Conservation (phyloP, 2,329 filamentous ascomycete species). For the Pseudophaeomoniella oleicola region DNA sequence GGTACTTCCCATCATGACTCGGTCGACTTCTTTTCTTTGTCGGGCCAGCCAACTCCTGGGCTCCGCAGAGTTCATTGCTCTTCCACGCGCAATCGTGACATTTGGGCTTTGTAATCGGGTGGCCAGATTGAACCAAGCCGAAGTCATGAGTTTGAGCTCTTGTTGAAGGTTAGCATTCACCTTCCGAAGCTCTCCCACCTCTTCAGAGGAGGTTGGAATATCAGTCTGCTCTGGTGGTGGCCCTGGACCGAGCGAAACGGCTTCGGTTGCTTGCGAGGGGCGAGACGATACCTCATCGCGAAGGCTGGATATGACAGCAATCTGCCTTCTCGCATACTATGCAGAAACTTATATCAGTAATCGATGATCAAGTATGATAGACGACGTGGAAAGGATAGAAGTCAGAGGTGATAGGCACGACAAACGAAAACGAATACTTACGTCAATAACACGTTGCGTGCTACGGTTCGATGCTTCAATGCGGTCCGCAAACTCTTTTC, state of each 20-base stretch:
- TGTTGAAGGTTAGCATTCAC: constrained; percentile 14
- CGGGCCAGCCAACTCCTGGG: constrained; percentile 29
- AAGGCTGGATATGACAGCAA: background rate
- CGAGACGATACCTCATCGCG: background rate
- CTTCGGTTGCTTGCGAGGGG: background rate
- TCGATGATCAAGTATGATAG: too few relatives aligned
- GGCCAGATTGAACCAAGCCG: constrained; percentile 32
- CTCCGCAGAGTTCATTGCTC: constrained; percentile 20
- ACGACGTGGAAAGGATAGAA: too few relatives aligned
- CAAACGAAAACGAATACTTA: too few relatives aligned
- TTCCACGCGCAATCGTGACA: constrained; percentile 16
- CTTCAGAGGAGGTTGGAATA: background rate
- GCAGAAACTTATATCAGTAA: too few relatives aligned
- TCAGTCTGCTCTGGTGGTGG: constrained; percentile 6
- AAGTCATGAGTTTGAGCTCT: constrained; percentile 29
- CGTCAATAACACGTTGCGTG: background rate
- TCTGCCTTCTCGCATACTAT: background rate
- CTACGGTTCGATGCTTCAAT: background rate
- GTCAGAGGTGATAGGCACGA: too few relatives aligned
- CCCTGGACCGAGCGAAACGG: constrained; percentile 2
- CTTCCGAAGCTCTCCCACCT: background rate
- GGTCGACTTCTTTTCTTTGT: constrained; percentile 26
- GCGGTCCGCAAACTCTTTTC: background rate
- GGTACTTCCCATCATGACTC: constrained; percentile 8
- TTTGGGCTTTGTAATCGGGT: constrained; percentile 29